Evolutionary conservation across 2,329 filamentous ascomycete genomes (phyloP).

Genomic region (Ophiostoma novo-ulmi): DNA sequence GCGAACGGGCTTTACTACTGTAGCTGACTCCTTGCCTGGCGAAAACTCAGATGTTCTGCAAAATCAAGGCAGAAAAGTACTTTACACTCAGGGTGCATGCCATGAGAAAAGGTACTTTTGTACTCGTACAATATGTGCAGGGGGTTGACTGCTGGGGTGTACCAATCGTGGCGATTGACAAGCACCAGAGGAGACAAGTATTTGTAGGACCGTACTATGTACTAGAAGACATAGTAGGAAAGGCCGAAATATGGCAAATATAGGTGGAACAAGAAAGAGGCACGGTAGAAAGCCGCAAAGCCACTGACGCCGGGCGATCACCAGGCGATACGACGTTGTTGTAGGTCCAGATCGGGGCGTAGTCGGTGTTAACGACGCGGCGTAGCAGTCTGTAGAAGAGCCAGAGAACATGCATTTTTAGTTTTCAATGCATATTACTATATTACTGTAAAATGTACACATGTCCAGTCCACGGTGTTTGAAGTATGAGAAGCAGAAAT

Average conservation of each 20-base stretch:
- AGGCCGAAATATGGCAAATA: not conserved
- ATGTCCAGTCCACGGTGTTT: too few relatives aligned
- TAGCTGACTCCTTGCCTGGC: too few relatives aligned
- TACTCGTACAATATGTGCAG: not conserved
- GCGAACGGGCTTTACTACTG: not conserved
- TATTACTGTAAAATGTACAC: too few relatives aligned
- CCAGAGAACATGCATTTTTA: not conserved
- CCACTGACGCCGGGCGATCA: conserved; percentile 7
- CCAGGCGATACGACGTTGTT: conserved; percentile 7
- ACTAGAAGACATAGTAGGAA: not conserved
- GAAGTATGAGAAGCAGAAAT: not conserved
- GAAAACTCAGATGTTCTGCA: not conserved
- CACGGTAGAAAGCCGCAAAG: not conserved
- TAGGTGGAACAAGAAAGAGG: not conserved
- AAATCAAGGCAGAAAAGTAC: not conserved
- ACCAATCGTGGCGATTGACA: not conserved
- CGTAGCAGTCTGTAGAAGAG: not conserved
- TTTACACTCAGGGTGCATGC: not conserved
- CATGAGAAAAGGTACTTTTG: not conserved
- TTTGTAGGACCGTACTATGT: not conserved
- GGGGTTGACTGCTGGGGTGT: not conserved
- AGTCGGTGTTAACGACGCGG: conserved; percentile 11
- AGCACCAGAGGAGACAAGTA: not conserved
- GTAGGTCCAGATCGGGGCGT: conserved; percentile 2
- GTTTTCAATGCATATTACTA: not conserved